Conservation (phyloP, 2,329 filamentous ascomycete genomes). For the Scedosporium boydii region DNA sequence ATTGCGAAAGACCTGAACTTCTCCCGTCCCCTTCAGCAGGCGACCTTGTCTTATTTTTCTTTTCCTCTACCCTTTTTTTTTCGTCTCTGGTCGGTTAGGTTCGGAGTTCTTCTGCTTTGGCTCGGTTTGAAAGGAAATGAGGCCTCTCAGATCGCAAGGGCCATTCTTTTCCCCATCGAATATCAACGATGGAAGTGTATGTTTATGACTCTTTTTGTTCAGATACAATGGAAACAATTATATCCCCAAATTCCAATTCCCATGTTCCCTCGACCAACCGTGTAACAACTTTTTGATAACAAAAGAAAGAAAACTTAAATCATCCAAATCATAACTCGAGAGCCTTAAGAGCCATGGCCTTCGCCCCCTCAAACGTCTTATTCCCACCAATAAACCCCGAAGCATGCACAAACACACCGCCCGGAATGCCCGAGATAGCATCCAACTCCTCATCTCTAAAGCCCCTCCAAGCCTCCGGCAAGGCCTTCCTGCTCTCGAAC, state of each 20-base stretch:
- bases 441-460: constrained; percentile 81
- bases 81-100: background rate
- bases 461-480: constrained; percentile 88
- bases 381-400: constrained; percentile 95
- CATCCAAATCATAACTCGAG: constrained; percentile 25
- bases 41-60: constrained; percentile 4
- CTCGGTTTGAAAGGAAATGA: too few species aligned
- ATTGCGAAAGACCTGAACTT: background rate
- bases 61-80: constrained; percentile 5
- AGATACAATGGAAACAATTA: too few species aligned
- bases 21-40: background rate
- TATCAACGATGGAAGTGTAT: too few species aligned
- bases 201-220: too few species aligned
- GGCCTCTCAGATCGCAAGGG: background rate
- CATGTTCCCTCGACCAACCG: too few species aligned
- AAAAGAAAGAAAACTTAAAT: background rate
- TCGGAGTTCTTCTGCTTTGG: constrained; percentile 2
- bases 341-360: constrained; percentile 76
- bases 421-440: constrained; percentile 55
- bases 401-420: constrained; percentile 87
- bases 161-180: too few species aligned
- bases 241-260: too few species aligned
- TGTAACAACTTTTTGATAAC: too few species aligned
- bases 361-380: constrained; percentile 78
- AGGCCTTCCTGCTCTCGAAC: constrained; percentile 83